Evolutionary conservation across 129 eudicot species (phyloP), one percentile per base, ranked within the genome.

Genomic region (Smallanthus sonchifolius): DNA sequence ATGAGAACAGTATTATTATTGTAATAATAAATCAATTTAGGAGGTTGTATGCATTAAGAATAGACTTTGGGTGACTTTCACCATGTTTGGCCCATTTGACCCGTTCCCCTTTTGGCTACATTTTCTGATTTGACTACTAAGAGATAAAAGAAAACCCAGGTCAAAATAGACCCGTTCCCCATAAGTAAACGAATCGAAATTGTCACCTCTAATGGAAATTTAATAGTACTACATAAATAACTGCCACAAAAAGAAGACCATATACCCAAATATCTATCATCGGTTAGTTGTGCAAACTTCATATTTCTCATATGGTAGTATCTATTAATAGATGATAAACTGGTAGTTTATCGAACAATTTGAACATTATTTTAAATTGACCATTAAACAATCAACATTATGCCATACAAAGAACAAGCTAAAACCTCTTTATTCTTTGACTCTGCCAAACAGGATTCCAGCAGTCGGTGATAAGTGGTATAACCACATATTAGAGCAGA

Each of bases 401-500:
- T 62, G 20, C 13, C 67, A 36, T 5, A 40, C 9, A 65, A 51
- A 60, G 73, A 69, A 20, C 16, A 6, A 81, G 75, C 48, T 37
- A 39, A 76, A 75, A 94, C 98, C 98, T 94, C 97, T 84, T 94
- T 94, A 60, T 83, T 85, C 82, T 94, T 94, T 65, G 88, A 79
- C 74, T 88, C 81, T 68, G 98, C 98, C 67, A 94, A 75, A 66
- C 96, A 79, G 7, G 93, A 77, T 79, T 94, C 98, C 51, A 94
- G 80, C 44, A 74, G 77, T 75, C 91, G 83, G 78, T 94, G 98
- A 71, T 88, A 90, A 83, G 79, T 87, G 20, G 98, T 94, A 69
- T 94, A 94, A 11, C 98, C 98, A 83, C 96, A 90, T 49, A 94
- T 94, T 73, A 94, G 72, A 43, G 98, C 98, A 45, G 98, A 94